phyloP scores from a whole-genome alignment of 78 protist species.

The Fonticula alba region DNA sequence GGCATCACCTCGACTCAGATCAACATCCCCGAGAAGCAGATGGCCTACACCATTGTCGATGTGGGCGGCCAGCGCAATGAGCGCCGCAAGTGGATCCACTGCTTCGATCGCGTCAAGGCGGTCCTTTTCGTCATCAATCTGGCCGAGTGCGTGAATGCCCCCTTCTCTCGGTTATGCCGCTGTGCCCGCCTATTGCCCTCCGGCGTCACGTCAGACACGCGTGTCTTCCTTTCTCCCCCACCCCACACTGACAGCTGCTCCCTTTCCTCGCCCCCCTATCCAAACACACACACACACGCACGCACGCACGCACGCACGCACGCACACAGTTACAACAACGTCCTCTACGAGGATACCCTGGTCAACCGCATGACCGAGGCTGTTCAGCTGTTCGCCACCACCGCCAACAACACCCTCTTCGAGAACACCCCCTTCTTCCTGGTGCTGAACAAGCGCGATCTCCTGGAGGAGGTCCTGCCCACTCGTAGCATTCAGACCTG shows the following conservation, averaged over 20 bases:
- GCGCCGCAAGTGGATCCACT: slow-evolving; percentile 39
- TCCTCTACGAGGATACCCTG: slow-evolving; percentile 11
- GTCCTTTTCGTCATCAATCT: slow-evolving; percentile 12
- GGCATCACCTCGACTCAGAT: slow-evolving; percentile 22
- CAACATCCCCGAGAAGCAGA: neutral
- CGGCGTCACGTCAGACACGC: no score
- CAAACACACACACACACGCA: neutral
- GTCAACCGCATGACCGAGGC: slow-evolving; percentile 13
- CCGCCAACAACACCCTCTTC: slow-evolving; percentile 4
- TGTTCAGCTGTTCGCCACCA: slow-evolving; percentile 5
- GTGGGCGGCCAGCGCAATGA: slow-evolving; percentile 58
- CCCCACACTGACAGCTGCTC: neutral
- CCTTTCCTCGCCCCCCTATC: neutral
- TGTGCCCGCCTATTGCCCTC: no score
- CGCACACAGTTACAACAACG: slow-evolving; percentile 2
- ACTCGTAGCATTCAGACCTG: neutral
- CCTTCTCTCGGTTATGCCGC: slow-evolving; percentile 9
- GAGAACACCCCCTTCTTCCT: slow-evolving; percentile 2
- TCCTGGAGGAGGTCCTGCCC: neutral
- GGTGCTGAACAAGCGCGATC: slow-evolving; percentile 24
- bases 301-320: no score
- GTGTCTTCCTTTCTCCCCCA: neutral
- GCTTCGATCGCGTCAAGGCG: slow-evolving; percentile 24
- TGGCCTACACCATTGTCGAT: slow-evolving; percentile 12
- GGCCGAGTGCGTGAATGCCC: slow-evolving; percentile 12